Conservation (phyloP, 805 yeast species). For the Saccharomyces jurei region DNA sequence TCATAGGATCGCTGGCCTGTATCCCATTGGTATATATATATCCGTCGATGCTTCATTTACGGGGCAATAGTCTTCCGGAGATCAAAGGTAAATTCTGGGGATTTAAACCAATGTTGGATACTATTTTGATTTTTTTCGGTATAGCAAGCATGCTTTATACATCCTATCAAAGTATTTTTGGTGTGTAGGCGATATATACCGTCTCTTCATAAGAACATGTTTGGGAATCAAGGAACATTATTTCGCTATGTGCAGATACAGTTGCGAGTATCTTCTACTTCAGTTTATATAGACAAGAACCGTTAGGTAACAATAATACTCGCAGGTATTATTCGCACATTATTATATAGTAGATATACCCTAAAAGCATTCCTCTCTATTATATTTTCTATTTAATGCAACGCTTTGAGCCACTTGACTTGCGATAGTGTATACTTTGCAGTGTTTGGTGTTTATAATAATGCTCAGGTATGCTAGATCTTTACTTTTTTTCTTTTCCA, state of each 20-base stretch:
- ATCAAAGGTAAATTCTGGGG: constrained; percentile 7
- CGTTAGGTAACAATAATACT: not conserved
- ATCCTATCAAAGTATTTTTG: constrained; percentile 45
- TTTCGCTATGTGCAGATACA: not conserved
- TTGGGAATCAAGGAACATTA: not conserved
- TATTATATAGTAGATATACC: not conserved
- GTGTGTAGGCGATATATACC: not conserved
- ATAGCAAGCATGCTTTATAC: constrained; percentile 58
- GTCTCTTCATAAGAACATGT: not conserved
- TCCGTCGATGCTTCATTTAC: constrained; percentile 69
- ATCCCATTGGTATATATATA: constrained; percentile 80
- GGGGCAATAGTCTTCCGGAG: constrained; percentile 36
- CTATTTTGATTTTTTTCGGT: constrained; percentile 47
- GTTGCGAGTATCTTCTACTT: not conserved
- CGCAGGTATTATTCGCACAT: not conserved
- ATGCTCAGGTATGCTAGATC: not conserved
- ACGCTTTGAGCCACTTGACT: not conserved
- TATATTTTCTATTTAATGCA: not conserved
- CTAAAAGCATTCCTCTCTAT: not conserved
- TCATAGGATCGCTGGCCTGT: constrained; percentile 79
- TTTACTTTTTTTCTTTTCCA: not conserved
- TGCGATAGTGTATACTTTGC: not conserved
- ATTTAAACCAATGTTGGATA: constrained; percentile 39
- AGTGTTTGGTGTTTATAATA: not conserved
- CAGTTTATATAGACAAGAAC: not conserved